Base-by-base conservation (phyloP, 805 yeast genomes). In the Kluyveromyces aestuarii region DNA sequence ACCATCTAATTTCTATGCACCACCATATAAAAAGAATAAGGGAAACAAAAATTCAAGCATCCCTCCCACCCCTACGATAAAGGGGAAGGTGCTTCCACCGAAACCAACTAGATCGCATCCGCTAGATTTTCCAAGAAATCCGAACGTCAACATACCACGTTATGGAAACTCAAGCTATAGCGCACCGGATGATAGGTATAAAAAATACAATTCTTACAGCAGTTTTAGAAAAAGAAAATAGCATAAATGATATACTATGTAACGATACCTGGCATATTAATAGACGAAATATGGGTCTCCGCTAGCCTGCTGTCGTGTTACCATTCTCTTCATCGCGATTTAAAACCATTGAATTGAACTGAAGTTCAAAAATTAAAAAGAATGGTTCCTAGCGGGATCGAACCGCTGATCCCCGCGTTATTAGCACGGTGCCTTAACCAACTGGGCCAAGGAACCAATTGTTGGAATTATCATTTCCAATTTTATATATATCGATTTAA, bases 351-450 rank as follows among this genome's bases (percentile, higher is more conserved):
- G 8, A 13, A 8, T 8, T 27, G 33, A 8, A 27, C 8, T 8
- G 10, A 27, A 8, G 10, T 10, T 8, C 10, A 27, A 27, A 27
- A 27, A 27, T 27, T 37, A 52, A 49, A 56, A 51, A 38, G 41
- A 48, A 56, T 57, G 61, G 57, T 57, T 57, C 53, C 61, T 57
- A 56, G 61, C 61, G 55, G 61, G 61, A 57, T 57, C 61, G 61
- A 57, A 57, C 61, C 55, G 61, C 61, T 56, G 61, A 57, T 57
- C 61, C 59, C 59, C 55, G 61, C 60, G 61, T 56, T 58, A 58
- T 58, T 58, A 58, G 62, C 62, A 58, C 62, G 55, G 56, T 55
- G 62, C 62, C 62, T 58, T 58, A 58, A 58, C 62, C 62, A 58
- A 58, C 62, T 58, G 62, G 62, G 62, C 62, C 62, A 58, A 58